A percentile compares a stretch with the other conserved stretches of the same genome.
Conservation (phyloP, 2,329 filamentous ascomycete genomes). For the Fusarium verrucosum region DNA sequence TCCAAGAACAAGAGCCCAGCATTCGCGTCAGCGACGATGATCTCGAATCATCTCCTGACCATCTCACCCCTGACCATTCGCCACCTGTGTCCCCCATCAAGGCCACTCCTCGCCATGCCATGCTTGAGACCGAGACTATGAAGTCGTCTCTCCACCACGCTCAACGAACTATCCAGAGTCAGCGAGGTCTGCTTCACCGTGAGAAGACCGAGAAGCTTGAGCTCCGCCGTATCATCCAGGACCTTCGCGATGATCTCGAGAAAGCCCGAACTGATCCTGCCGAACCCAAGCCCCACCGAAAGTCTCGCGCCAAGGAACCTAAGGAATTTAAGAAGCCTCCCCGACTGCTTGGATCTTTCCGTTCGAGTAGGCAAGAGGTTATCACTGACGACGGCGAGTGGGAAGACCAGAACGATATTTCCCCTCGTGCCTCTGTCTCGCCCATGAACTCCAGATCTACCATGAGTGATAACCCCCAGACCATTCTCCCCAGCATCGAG, state of each 20-base stretch:
- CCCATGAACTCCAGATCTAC: conserved; percentile 30
- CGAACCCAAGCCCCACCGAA: conserved; percentile 61
- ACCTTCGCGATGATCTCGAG: conserved; percentile 90
- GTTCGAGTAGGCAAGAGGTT: conserved; percentile 80
- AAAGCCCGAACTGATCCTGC: conserved; percentile 67
- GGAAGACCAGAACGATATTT: conserved; percentile 75
- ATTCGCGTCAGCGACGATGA: conserved; percentile 69
- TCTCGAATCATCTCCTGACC: conserved; percentile 71
- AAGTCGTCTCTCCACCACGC: conserved; percentile 95
- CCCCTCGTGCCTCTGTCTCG: conserved; percentile 41
- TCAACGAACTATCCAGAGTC: conserved; percentile 94
- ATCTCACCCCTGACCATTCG: conserved; percentile 85
- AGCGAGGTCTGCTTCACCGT: conserved; percentile 93
- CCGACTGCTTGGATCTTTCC: conserved; percentile 78
- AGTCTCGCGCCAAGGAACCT: conserved; percentile 69
- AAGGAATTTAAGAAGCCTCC: conserved; percentile 82
- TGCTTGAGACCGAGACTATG: conserved; percentile 94
- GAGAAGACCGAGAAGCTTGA: conserved; percentile 99
- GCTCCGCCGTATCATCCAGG: conserved; percentile 92
- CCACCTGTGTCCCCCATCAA: conserved; percentile 92
- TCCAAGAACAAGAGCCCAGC: conserved; percentile 70
- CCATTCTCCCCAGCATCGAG: conserved; percentile 26
- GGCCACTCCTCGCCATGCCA: conserved; percentile 86
- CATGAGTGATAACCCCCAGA: conserved; percentile 31
- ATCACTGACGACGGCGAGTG: conserved; percentile 83